Percentiles rank a stretch among this genome's conserved stretches.
Evolutionary conservation across 2,329 filamentous ascomycete genomes (phyloP).

Genomic region (Stachybotrys echinatus): DNA sequence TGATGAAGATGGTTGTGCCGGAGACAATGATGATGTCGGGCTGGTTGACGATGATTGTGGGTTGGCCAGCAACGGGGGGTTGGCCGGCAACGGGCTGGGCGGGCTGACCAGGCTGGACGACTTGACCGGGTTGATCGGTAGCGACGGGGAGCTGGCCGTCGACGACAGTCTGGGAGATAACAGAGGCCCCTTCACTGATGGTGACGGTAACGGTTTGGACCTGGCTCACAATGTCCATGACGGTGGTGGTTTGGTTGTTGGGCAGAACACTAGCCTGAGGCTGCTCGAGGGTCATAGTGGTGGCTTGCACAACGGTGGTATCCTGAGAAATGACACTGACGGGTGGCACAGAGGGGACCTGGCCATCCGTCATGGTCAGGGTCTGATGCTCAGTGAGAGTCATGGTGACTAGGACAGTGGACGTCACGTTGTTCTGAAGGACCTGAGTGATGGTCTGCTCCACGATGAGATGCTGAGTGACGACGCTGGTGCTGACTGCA

Average conservation of each 20-base stretch:
- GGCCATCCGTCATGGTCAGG: neutral
- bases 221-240: neutral
- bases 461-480: neutral
- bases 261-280: neutral
- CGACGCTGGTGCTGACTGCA: neutral
- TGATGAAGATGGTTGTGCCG: constrained; percentile 15
- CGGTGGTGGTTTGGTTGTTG: neutral
- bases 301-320: constrained; percentile 1
- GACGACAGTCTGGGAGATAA: constrained; percentile 5
- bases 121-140: neutral
- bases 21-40: constrained; percentile 15
- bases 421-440: neutral
- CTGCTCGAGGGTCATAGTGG: neutral
- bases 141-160: neutral
- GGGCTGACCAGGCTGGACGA: too few species aligned
- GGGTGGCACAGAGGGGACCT: neutral
- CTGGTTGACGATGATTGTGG: constrained; percentile 10
- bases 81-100: constrained; percentile 9
- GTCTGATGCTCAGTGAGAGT: neutral
- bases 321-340: constrained; percentile 2
- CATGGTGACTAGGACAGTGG: constrained; percentile 2
- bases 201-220: neutral
- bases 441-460: constrained; percentile 1
- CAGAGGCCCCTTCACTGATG: neutral
- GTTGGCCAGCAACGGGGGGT: constrained; percentile 11